Percentiles rank a stretch among this genome's conserved stretches.
Evolutionary conservation across 208 protist genomes (phyloP).

Genomic region (Leishmania mexicana): DNA sequence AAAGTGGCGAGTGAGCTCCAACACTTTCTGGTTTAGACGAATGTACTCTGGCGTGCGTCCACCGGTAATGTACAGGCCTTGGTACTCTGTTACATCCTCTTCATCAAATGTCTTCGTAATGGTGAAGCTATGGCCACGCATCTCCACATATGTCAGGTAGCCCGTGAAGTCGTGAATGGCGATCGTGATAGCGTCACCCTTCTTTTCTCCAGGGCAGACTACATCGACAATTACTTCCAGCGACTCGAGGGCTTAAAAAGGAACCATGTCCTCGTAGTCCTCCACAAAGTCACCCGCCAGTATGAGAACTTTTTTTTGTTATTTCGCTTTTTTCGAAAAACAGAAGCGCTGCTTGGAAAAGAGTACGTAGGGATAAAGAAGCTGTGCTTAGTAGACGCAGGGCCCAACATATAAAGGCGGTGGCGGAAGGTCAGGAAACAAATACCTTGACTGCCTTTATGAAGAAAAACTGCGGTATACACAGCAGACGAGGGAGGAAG

Average conservation of each 20-base stretch:
- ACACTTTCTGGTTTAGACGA: constrained; percentile 32
- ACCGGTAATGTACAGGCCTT: constrained; percentile 39
- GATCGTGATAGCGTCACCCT: constrained; percentile 28
- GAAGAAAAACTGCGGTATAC: not conserved
- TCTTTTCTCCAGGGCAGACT: constrained; percentile 36
- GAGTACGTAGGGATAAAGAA: not conserved
- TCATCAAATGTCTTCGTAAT: constrained; percentile 40
- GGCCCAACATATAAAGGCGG: not conserved
- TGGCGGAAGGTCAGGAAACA: not conserved
- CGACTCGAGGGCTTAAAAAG: constrained; percentile 36
- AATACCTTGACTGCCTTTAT: not conserved
- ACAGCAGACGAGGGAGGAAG: not conserved
- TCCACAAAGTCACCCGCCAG: constrained; percentile 47
- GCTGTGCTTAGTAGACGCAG: not conserved
- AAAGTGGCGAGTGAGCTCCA: constrained; percentile 36
- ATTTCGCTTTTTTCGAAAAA: constrained; percentile 15
- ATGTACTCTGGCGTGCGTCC: constrained; percentile 42
- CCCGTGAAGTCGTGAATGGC: constrained; percentile 40
- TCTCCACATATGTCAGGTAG: constrained; percentile 41
- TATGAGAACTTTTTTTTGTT: constrained; percentile 38
- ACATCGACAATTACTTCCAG: constrained; percentile 35
- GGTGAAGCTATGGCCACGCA: constrained; percentile 42
- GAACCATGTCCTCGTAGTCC: constrained; percentile 49
- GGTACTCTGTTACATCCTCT: constrained; percentile 35
- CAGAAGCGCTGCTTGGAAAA: not conserved